Evolutionary conservation across 495 filamentous ascomycete species (phyloP), one percentile per base, ranked within the genome.

Genomic region (Cladorrhinum samala): DNA sequence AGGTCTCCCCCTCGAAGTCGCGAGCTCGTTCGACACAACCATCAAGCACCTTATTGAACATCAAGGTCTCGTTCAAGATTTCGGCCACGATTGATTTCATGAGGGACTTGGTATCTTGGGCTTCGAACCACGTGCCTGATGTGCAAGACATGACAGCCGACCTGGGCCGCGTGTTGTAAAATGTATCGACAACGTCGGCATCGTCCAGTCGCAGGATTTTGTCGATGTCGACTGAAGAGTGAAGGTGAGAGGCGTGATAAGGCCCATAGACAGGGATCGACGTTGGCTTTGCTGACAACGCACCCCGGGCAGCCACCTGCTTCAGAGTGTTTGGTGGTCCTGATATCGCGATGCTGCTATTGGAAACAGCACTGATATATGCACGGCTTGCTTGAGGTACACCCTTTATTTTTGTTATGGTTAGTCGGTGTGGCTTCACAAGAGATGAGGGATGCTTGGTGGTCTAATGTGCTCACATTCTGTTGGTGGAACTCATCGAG

Each of bases 181-280:
- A 69, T 13, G 69, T 68, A 9, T 63, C 64, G 6, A 53, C 51
- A 8, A 76, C 60, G 6, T 49, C 60, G 19, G 68, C 51, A n/a
- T 74, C 66, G 36, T 70, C 56, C 23, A 77, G 62, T 3, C 60
- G 57, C 21, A 90, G 59, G 41, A 91, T 81, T 48, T 77, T 76
- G 39, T 80, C 76, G 37, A 87, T 71, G 56, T 90, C 81, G 13
- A 72, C 71, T 14, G 71, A 52, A 5, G 73, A 73, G 67, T 89
- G 85, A 8, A 94, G 68, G 65, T 94, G 88, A 1, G 76, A 58
- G 11, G 89, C 87, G 69, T 95, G 90, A 60, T 89, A 94, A 1
- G 89, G 87, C 1, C 84, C 89, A 57, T 86, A 83, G 18, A 94
- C 81, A 0, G 87, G 83, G 40, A 87, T 80, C n/a, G 76, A 76